A percentile compares a stretch with the other conserved stretches of the same genome.
Conservation (phyloP, 371 early-diverging fungal genomes). For the Saksenaea oblongispora region DNA sequence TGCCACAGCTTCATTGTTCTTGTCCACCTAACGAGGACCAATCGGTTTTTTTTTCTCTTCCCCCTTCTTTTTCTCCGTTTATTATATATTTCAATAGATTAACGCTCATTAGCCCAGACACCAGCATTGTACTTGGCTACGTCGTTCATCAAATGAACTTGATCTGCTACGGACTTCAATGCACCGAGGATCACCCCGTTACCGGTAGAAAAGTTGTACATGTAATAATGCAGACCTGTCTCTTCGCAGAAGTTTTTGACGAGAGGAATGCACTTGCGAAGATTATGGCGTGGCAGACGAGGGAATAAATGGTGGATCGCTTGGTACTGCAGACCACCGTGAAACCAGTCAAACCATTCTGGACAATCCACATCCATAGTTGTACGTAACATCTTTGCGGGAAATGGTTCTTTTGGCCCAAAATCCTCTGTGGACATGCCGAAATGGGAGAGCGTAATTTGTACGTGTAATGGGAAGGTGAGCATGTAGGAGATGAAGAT, state of each 20-base stretch:
- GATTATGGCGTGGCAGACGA: conserved; percentile 87
- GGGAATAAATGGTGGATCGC: conserved; percentile 96
- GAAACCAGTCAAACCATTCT: conserved; percentile 94
- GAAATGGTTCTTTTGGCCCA: conserved; percentile 76
- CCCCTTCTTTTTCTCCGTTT: conserved; percentile 55
- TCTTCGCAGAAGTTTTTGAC: conserved; percentile 79
- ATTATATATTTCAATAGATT: background rate
- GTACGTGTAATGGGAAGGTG: conserved; percentile 89
- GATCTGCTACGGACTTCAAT: conserved; percentile 74
- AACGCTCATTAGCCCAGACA: conserved; percentile 25
- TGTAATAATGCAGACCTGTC: conserved; percentile 67
- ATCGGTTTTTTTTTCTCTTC: conserved; percentile 71
- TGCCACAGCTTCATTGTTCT: conserved; percentile 39
- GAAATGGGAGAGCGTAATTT: conserved; percentile 95
- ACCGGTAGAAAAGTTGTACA: conserved; percentile 70
- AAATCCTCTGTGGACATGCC: conserved; percentile 90
- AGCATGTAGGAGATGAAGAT: conserved; percentile 79
- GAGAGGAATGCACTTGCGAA: conserved; percentile 71
- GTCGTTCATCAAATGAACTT: conserved; percentile 61
- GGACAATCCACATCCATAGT: conserved; percentile 98
- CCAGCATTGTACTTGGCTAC: conserved; percentile 59
- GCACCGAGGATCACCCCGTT: conserved; percentile 68
- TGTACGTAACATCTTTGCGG: conserved; percentile 85
- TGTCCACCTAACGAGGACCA: conserved; percentile 60
- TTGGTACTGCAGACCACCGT: conserved; percentile 96